Conservation (phyloP, 2,329 filamentous ascomycete species). For the Pseudocercospora vitis region DNA sequence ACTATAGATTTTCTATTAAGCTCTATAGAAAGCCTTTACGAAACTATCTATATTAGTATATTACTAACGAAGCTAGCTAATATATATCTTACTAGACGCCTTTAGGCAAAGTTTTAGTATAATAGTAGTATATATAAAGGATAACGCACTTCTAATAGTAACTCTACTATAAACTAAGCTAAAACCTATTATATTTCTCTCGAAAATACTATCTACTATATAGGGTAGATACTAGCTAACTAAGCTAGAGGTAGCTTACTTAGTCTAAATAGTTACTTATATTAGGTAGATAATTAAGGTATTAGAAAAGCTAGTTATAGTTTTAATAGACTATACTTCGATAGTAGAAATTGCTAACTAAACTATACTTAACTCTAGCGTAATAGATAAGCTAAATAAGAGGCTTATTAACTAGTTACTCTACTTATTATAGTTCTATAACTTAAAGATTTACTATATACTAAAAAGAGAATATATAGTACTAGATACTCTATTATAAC, state of each 20-base stretch:
- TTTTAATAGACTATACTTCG: neutral
- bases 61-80: neutral
- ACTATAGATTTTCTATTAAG: neutral
- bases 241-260: neutral
- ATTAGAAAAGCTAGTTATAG: neutral
- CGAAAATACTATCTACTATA: neutral
- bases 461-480: no score
- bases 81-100: no score
- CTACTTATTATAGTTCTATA: no score
- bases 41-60: neutral
- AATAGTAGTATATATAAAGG: neutral
- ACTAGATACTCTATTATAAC: neutral
- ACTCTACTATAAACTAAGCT: neutral
- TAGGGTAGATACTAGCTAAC: neutral
- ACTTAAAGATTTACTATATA: no score
- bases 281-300: neutral
- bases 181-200: neutral
- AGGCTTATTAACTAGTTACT: no score
- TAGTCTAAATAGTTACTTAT: neutral
- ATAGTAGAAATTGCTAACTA: neutral
- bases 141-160: neutral
- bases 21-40: neutral
- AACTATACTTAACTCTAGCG: neutral
- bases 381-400: neutral
- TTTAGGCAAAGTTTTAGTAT: neutral